A percentile compares a stretch with the other conserved stretches of the same genome.
phyloP scores from a whole-genome alignment of 2,329 filamentous ascomycete species.

The Paecilomyces fulvus region DNA sequence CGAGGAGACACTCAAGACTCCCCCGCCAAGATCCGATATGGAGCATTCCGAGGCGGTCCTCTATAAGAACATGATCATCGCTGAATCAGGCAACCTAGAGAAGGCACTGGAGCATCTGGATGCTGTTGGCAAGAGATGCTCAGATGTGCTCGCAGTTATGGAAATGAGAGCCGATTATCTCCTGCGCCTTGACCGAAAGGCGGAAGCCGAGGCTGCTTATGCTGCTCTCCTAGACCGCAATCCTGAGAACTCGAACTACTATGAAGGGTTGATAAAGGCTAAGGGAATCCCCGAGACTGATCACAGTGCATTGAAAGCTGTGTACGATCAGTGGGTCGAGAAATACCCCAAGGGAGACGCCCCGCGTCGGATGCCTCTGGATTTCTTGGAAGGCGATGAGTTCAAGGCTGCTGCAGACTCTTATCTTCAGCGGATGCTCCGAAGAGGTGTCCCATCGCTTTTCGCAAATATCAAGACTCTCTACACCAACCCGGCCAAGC shows the following conservation, averaged over 20 bases:
- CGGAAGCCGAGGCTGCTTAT: constrained; percentile 77
- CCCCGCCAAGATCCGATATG: constrained; percentile 67
- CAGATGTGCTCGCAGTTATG: constrained; percentile 77
- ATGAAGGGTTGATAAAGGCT: constrained; percentile 63
- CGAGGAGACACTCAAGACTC: constrained; percentile 81
- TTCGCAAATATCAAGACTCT: constrained; percentile 96
- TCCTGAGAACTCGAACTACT: constrained; percentile 78
- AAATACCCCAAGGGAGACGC: constrained; percentile 80
- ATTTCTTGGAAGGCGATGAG: constrained; percentile 75
- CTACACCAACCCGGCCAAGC: constrained; percentile 71
- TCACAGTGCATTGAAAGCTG: constrained; percentile 54
- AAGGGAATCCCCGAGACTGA: constrained; percentile 58
- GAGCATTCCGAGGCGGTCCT: constrained; percentile 90
- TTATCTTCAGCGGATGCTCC: constrained; percentile 77
- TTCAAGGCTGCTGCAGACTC: constrained; percentile 69
- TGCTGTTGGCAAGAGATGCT: constrained; percentile 62
- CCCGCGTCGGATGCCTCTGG: constrained; percentile 73
- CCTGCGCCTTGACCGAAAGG: constrained; percentile 63
- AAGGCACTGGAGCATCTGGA: constrained; percentile 82
- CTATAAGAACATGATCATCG: constrained; percentile 94
- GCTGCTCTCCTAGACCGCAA: constrained; percentile 76
- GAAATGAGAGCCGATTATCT: constrained; percentile 82
- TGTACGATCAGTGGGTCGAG: constrained; percentile 75
- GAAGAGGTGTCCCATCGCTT: constrained; percentile 88
- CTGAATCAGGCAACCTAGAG: constrained; percentile 74